Evolutionary conservation across 2,329 filamentous ascomycete genomes (phyloP), one percentile per base, ranked within the genome.

Genomic region (Chaetomiaceae sp.): DNA sequence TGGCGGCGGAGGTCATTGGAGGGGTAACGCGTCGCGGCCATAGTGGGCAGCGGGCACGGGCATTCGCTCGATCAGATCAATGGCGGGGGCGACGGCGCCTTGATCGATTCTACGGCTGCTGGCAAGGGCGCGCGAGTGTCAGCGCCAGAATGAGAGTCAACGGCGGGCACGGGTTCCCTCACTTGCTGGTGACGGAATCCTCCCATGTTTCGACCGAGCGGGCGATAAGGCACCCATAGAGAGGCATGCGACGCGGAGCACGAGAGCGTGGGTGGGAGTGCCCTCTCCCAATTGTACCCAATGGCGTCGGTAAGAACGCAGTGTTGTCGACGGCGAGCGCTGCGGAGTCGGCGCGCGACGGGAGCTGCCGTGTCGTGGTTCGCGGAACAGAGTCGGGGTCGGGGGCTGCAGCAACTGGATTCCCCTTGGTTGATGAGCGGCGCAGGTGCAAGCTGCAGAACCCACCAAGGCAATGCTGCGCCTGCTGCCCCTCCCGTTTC

Each of bases 1-100:
- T 74, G 72, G 48, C 72, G 71, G 58, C 72, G 71, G 52, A 74
- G 64, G 59, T 75, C 72, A 60, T 66, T 62, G 50, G 66, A 56
- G 49, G 66, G 63, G 58, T 70, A 72, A 57, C 70, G 68, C 58
- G 70, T 68, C 45, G 70, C 65, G 56, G 71, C 68, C 71, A 73
- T 74, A 57, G 56, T 67, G 52, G 48, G 22, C 22, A 24, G 6
- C 6, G 22, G 22, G 38, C 19, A 36, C 6, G 22, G 22, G 38
- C 19, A 36, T 38, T 51, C 44, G 49, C 48, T 52, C 58, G 53
- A 51, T 47, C 53, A 37, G 46, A 45, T 53, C 51, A 47, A 43
- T 46, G 38, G 42, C n/a, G n/a, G n/a, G n/a, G n/a, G n/a, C n/a
- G 52, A 60, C 58, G 43, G 49, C 62, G 59, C 65, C 63, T 58